phyloP scores from a whole-genome alignment of 305 asterid species.

The Fraxinus nigra region DNA sequence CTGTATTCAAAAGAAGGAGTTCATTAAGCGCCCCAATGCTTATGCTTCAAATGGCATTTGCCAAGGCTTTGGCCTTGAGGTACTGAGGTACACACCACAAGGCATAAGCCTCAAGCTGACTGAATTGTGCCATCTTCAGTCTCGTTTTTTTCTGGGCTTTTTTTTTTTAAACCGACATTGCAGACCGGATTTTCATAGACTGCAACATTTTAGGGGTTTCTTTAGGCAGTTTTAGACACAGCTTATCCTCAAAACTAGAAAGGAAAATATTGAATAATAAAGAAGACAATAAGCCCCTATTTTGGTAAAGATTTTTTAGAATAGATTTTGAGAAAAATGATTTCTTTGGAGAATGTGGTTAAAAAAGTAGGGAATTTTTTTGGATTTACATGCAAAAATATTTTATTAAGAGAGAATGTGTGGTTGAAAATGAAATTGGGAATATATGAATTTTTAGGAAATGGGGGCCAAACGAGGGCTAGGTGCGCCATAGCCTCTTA shows the following conservation, averaged over 20 bases:
- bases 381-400: neutral
- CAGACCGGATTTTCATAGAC: neutral
- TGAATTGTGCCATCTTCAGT: neutral
- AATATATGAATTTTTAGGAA: neutral
- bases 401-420: neutral
- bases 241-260: neutral
- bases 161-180: neutral
- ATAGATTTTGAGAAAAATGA: neutral
- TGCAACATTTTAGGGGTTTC: neutral
- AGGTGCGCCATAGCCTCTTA: neutral
- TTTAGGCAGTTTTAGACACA: neutral
- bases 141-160: neutral
- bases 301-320: neutral
- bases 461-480: neutral
- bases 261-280: neutral
- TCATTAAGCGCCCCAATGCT: neutral
- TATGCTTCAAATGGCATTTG: neutral
- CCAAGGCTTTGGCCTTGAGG: neutral
- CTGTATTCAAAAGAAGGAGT: neutral
- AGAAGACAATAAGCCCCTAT: neutral
- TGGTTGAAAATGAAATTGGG: neutral
- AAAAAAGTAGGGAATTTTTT: neutral
- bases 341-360: neutral
- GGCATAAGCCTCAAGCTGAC: neutral
- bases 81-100: neutral